phyloP scores from a whole-genome alignment of 2,329 filamentous ascomycete species.

The Epicoccum nigrum region DNA sequence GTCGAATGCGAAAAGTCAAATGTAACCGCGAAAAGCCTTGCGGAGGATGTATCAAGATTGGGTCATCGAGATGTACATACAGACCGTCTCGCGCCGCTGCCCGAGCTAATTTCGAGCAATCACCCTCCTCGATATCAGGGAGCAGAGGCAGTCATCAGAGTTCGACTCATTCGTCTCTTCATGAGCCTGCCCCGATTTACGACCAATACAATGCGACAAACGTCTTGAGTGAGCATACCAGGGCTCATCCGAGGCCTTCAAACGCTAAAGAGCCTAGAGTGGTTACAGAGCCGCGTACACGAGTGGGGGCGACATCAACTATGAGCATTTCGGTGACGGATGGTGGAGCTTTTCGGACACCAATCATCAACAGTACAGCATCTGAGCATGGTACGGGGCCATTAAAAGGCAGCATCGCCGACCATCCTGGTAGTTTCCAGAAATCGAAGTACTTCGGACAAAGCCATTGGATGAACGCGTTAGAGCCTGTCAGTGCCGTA shows the following conservation, averaged over 20 bases:
- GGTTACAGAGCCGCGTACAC: neutral
- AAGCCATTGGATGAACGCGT: constrained; percentile 55
- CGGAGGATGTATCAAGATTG: constrained; percentile 28
- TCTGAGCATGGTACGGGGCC: neutral
- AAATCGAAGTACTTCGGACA: constrained; percentile 64
- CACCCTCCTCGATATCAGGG: no score
- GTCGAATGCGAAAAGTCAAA: constrained; percentile 38
- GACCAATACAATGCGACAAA: neutral
- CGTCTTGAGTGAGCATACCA: neutral
- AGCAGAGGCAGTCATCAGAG: neutral
- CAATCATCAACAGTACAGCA: neutral
- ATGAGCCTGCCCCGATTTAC: neutral
- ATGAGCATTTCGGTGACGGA: neutral
- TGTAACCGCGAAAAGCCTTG: constrained; percentile 38
- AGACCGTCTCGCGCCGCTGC: constrained; percentile 16
- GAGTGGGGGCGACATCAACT: constrained; percentile 1
- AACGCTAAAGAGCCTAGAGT: neutral
- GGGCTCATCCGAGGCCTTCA: neutral
- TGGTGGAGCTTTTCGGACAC: no score
- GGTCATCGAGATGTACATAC: constrained; percentile 36
- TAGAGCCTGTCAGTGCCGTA: constrained; percentile 39
- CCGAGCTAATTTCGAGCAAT: no score
- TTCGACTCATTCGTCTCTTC: neutral
- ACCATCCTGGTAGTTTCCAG: constrained; percentile 34
- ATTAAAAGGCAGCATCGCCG: constrained; percentile 6